phyloP scores from a whole-genome alignment of 1,284 basidiomycete species.

The Pyrrhoderma lamaoense region DNA sequence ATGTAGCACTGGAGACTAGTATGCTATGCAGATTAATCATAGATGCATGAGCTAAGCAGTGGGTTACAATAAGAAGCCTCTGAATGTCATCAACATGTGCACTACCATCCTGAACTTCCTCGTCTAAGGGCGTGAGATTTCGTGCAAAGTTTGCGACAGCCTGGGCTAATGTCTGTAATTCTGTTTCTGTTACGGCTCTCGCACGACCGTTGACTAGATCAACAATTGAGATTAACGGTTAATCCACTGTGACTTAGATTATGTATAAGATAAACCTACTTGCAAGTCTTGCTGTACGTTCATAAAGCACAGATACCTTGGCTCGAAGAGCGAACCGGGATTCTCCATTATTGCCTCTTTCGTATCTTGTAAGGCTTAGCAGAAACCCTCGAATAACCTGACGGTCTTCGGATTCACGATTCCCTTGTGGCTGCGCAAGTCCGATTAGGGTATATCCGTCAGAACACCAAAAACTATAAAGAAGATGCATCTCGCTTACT shows the following conservation, averaged over 20 bases:
- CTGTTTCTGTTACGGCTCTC: not conserved
- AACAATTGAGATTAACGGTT: too few species aligned
- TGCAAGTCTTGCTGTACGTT: slow-evolving; percentile 4
- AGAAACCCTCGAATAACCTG: not conserved
- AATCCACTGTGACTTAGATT: too few species aligned
- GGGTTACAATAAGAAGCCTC: slow-evolving; percentile 23
- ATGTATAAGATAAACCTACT: not conserved
- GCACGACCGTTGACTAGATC: not conserved
- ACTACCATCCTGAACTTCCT: not conserved
- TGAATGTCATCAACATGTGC: slow-evolving; percentile 17
- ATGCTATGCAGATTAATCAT: slow-evolving; percentile 32
- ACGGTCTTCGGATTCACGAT: slow-evolving; percentile 4
- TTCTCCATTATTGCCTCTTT: not conserved
- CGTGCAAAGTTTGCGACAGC: slow-evolving; percentile 22
- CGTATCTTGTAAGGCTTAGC: not conserved
- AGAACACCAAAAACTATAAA: not conserved
- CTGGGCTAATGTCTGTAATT: not conserved
- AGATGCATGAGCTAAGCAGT: slow-evolving; percentile 29
- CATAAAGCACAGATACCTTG: slow-evolving; percentile 15
- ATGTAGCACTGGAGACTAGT: too few species aligned
- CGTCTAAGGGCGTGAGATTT: slow-evolving; percentile 22
- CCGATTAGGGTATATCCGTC: not conserved
- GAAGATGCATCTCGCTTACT: not conserved
- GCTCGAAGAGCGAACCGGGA: slow-evolving; percentile 8
- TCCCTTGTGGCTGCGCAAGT: not conserved